A percentile compares a stretch with the other conserved stretches of the same genome.
Conservation (phyloP, 2,329 filamentous ascomycete species). For the Amylocarpus encephaloides region DNA sequence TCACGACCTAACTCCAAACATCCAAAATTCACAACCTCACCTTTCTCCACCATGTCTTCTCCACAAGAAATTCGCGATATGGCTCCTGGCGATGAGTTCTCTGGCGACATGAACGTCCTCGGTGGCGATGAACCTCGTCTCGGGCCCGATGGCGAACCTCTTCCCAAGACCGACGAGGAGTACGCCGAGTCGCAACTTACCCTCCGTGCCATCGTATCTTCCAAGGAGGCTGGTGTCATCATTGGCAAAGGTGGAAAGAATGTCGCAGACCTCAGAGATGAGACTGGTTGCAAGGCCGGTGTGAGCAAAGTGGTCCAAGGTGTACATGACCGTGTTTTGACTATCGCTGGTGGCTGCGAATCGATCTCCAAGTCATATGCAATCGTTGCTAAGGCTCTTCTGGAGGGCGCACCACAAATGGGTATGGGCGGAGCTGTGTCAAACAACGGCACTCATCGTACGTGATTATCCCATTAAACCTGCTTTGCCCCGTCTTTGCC, state of each 20-base stretch:
- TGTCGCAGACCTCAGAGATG: slow-evolving; percentile 91
- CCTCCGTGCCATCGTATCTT: slow-evolving; percentile 93
- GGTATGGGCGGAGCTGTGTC: slow-evolving; percentile 90
- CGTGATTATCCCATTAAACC: slow-evolving; percentile 34
- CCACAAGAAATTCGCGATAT: slow-evolving; percentile 28
- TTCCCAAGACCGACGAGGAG: slow-evolving; percentile 92
- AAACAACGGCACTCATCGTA: slow-evolving; percentile 91
- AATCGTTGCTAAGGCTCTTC: slow-evolving; percentile 81
- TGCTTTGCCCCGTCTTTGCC: not conserved
- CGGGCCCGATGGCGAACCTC: slow-evolving; percentile 68
- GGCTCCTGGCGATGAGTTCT: slow-evolving; percentile 42
- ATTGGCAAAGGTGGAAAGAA: slow-evolving; percentile 99
- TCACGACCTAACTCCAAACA: not conserved
- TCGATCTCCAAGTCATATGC: slow-evolving; percentile 88
- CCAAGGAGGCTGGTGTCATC: slow-evolving; percentile 97
- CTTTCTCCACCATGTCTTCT: slow-evolving; percentile 26
- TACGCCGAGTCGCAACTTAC: slow-evolving; percentile 91
- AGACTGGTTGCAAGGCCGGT: slow-evolving; percentile 95
- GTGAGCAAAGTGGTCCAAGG: slow-evolving; percentile 98
- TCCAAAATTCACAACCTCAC: not conserved
- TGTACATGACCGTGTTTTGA: slow-evolving; percentile 93
- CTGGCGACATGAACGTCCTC: slow-evolving; percentile 58
- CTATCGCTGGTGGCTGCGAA: slow-evolving; percentile 84
- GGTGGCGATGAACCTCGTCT: slow-evolving; percentile 54
- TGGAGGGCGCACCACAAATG: slow-evolving; percentile 90